Evolutionary conservation across 176 grass and related monocot species (phyloP).

Genomic region (Bothriochloa decipiens): DNA sequence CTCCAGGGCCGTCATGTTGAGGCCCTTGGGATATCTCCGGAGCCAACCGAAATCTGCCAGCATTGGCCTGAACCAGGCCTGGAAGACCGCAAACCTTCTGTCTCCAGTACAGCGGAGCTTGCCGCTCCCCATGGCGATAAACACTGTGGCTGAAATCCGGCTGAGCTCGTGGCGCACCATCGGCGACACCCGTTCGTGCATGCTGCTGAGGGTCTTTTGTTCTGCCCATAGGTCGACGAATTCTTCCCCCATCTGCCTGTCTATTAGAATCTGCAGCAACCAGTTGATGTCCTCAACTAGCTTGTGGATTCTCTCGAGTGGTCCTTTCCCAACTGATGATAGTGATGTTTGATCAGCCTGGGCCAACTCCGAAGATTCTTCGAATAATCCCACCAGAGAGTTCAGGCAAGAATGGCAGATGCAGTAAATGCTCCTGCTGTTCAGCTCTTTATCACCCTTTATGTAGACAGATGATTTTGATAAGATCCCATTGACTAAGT

Average conservation of each 20-base stretch:
- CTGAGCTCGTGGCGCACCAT: constrained; percentile 80
- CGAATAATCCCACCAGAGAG: constrained; percentile 70
- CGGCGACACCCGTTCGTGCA: constrained; percentile 64
- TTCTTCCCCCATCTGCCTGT: constrained; percentile 79
- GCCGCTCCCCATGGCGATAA: constrained; percentile 71
- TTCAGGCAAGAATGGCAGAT: constrained; percentile 78
- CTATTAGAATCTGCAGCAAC: constrained; percentile 75
- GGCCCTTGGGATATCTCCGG: constrained; percentile 72
- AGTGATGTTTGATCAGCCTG: constrained; percentile 34
- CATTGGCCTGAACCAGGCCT: constrained; percentile 85
- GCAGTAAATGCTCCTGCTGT: constrained; percentile 64
- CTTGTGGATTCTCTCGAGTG: constrained; percentile 64
- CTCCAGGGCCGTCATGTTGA: constrained; percentile 66
- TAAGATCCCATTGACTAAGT: constrained; percentile 66
- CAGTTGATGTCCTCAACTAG: constrained; percentile 85
- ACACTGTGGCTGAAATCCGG: constrained; percentile 71
- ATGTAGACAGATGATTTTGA: constrained; percentile 67
- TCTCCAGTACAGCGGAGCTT: constrained; percentile 66
- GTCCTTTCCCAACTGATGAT: constrained; percentile 51
- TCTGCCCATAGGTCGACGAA: constrained; percentile 74
- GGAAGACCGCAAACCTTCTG: constrained; percentile 54
- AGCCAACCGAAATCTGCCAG: constrained; percentile 84
- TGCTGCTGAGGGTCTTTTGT: constrained; percentile 51
- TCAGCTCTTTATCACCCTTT: constrained; percentile 56
- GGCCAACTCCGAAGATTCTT: constrained; percentile 53